These are phyloP conservation scores for Rhizomucor pusillus DNA, from an alignment of 371 early-diverging fungal genomes.

Conservation along the genomic window DNA sequence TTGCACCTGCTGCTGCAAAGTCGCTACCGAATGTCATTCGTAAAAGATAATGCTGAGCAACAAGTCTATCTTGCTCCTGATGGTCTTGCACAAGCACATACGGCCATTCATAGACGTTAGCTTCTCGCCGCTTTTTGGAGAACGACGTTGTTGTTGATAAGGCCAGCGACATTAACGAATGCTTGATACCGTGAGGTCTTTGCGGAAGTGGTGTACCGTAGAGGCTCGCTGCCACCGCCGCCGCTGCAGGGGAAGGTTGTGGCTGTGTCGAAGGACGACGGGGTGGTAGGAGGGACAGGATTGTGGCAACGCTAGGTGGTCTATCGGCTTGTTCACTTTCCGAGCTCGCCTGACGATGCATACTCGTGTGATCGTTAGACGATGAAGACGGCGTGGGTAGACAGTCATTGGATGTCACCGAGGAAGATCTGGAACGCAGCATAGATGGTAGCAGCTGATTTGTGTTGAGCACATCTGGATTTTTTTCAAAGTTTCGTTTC, in stretches of 20 bases:
- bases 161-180: too few relatives aligned
- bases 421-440: constrained; percentile 13
- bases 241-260: constrained; percentile 2
- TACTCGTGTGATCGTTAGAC: constrained; percentile 2
- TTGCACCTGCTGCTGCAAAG: constrained; percentile 12
- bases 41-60: constrained; percentile 40
- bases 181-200: too few relatives aligned
- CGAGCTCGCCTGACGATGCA: constrained; percentile 5
- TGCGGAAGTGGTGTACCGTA: too few relatives aligned
- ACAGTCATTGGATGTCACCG: constrained; percentile 8
- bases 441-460: constrained; percentile 6
- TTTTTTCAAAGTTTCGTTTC: too few relatives aligned
- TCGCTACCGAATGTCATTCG: constrained; percentile 27
- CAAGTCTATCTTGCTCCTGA: constrained; percentile 28
- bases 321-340: constrained; percentile 5
- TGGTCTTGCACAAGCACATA: constrained; percentile 9
- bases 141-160: neutral
- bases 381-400: constrained; percentile 1
- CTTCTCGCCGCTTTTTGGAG: constrained; percentile 2
- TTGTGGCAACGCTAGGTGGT: constrained; percentile 10
- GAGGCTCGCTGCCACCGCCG: neutral
- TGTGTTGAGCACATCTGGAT: neutral
- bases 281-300: constrained; percentile 1
- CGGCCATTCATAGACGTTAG: neutral
- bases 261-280: constrained; percentile 2